phyloP scores from a whole-genome alignment of 2,329 filamentous ascomycete genomes.

The Arthrocladium fulminans region DNA sequence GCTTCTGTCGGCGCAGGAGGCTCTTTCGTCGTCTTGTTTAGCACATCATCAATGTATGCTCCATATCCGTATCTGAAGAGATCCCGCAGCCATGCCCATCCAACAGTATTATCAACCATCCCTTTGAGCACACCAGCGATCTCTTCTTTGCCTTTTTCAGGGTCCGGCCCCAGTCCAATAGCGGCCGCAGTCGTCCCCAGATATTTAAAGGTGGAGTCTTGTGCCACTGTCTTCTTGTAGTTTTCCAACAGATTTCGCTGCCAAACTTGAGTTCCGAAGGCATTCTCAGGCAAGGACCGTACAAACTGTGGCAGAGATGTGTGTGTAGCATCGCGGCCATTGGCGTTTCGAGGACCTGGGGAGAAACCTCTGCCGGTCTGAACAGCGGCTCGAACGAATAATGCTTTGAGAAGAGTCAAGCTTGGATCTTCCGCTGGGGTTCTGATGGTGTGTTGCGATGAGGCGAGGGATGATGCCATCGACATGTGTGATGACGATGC shows the following conservation, averaged over 20 bases:
- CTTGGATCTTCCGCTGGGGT: conserved; percentile 60
- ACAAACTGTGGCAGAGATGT: conserved; percentile 72
- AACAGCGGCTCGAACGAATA: conserved; percentile 71
- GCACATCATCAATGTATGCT: conserved; percentile 68
- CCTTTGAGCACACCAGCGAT: conserved; percentile 69
- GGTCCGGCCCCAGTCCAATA: conserved; percentile 45
- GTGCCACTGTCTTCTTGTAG: conserved; percentile 71
- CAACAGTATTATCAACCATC: conserved; percentile 60
- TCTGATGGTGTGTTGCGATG: conserved; percentile 32
- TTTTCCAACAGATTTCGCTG: conserved; percentile 64
- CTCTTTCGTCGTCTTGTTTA: conserved; percentile 4
- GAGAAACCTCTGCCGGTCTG: conserved; percentile 18
- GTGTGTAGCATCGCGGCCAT: conserved; percentile 35
- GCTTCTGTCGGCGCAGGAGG: conserved; percentile 4
- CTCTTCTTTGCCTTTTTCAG: conserved; percentile 57
- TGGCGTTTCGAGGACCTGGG: conserved; percentile 4
- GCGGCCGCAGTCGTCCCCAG: conserved; percentile 29
- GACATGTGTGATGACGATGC: conserved; percentile 8
- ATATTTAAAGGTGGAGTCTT: conserved; percentile 57
- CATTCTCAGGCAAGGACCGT: conserved; percentile 62
- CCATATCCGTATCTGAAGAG: conserved; percentile 78
- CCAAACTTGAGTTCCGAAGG: conserved; percentile 65
- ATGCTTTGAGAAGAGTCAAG: conserved; percentile 64
- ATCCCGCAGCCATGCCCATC: conserved; percentile 69
- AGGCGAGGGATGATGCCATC: conserved; percentile 38